These are phyloP conservation scores for Pythium insidiosum DNA, from an alignment of 352 stramenopile genomes.

Conservation along the genomic window DNA sequence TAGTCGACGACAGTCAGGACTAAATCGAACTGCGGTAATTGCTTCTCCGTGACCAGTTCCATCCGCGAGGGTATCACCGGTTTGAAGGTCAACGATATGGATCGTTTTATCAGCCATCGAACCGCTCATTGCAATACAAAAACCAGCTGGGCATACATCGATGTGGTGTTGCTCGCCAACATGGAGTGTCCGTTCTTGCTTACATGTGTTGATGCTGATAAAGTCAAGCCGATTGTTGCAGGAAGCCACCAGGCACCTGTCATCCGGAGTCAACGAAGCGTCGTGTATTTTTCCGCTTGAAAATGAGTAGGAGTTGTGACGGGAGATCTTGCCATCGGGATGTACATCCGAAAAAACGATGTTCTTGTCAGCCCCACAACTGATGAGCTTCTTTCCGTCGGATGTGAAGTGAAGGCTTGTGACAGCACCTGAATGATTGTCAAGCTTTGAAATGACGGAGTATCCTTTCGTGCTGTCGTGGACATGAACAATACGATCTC, in stretches of 20 bases:
- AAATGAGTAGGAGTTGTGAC: constrained; percentile 44
- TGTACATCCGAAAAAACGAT: constrained; percentile 51
- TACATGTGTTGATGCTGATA: constrained; percentile 44
- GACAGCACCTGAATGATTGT: constrained; percentile 72
- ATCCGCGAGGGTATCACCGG: constrained; percentile 66
- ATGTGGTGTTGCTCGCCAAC: constrained; percentile 71
- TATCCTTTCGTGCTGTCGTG: constrained; percentile 47
- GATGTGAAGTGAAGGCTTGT: constrained; percentile 55
- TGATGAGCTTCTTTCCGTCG: constrained; percentile 62
- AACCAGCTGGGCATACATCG: constrained; percentile 54
- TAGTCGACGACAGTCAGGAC: constrained; percentile 75
- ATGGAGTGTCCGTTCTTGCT: constrained; percentile 47
- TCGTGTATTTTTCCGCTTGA: constrained; percentile 69
- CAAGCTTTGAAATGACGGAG: constrained; percentile 40
- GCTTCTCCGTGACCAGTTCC: constrained; percentile 78
- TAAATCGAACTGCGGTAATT: constrained; percentile 82
- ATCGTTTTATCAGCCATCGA: constrained; percentile 82
- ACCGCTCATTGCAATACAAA: constrained; percentile 72
- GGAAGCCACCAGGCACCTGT: constrained; percentile 52
- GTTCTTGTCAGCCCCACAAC: constrained; percentile 58
- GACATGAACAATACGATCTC: constrained; percentile 77
- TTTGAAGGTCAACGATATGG: constrained; percentile 76
- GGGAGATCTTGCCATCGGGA: constrained; percentile 24
- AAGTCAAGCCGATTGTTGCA: constrained; percentile 84
- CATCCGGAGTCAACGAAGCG: constrained; percentile 60